These are phyloP conservation scores for Marasmius oreades DNA, from an alignment of 1,284 basidiomycete species.

Conservation along the genomic window DNA sequence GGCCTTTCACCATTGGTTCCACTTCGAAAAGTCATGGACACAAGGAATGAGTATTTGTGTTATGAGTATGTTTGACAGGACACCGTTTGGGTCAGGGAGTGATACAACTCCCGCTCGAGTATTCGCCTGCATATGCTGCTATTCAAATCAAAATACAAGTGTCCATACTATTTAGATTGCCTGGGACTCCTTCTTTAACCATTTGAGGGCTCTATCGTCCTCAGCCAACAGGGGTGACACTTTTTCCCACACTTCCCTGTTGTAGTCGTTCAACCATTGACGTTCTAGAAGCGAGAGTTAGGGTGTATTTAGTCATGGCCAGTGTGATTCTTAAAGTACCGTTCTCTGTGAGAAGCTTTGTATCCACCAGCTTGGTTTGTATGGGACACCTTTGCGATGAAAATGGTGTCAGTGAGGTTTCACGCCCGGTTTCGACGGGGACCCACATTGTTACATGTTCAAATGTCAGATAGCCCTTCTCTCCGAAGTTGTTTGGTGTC, in stretches of 20 bases:
- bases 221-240: slow-evolving; percentile 68
- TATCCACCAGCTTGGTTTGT: slow-evolving; percentile 80
- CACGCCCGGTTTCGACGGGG: slow-evolving; percentile 25
- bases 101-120: too few species aligned
- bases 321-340: slow-evolving; percentile 2
- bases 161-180: slow-evolving; percentile 23
- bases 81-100: too few species aligned
- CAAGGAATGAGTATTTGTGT: slow-evolving; percentile 15
- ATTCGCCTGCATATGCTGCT: too few species aligned
- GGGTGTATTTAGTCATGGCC: neutral
- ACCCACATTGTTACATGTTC: slow-evolving; percentile 80
- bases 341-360: slow-evolving; percentile 53
- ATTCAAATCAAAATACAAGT: too few species aligned
- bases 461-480: slow-evolving; percentile 78
- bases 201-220: slow-evolving; percentile 72
- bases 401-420: neutral
- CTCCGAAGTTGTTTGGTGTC: slow-evolving; percentile 84
- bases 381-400: slow-evolving; percentile 66
- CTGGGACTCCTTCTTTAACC: slow-evolving; percentile 75
- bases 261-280: slow-evolving; percentile 85
- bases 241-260: slow-evolving; percentile 75
- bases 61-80: slow-evolving; percentile 16
- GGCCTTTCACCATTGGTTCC: slow-evolving; percentile 18
- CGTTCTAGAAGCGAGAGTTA: slow-evolving; percentile 43
- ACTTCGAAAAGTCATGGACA: slow-evolving; percentile 22